A percentile compares a stretch with the other conserved stretches of the same genome.
These are phyloP conservation scores for Deakozyma indianensis DNA, from an alignment of 805 yeast species.

Conservation along the genomic window DNA sequence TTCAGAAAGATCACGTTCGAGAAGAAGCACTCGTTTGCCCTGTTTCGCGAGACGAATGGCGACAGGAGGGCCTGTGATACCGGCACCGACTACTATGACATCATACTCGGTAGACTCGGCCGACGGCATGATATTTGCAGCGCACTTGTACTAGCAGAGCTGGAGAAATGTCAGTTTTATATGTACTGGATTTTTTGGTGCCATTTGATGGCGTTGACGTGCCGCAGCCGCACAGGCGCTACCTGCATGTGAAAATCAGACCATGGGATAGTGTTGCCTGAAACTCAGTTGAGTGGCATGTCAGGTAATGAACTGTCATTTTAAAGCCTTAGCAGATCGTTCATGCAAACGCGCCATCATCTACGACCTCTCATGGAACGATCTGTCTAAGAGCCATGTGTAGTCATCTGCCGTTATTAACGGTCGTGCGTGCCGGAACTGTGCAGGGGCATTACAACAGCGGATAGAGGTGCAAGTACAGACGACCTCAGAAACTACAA, in stretches of 20 bases:
- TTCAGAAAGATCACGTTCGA: conserved; percentile 79
- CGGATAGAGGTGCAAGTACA: no score
- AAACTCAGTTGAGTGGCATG: background rate
- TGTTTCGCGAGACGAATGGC: conserved; percentile 84
- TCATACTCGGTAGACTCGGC: conserved; percentile 35
- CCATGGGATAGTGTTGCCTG: background rate
- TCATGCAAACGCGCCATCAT: no score
- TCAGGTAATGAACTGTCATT: no score
- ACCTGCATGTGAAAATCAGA: background rate
- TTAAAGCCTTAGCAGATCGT: no score
- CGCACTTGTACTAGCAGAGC: background rate
- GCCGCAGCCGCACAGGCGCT: background rate
- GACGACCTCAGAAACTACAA: no score
- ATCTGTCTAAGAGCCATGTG: no score
- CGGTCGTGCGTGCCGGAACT: no score
- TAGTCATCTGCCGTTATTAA: no score
- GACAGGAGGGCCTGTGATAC: conserved; percentile 87
- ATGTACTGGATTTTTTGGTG: no score
- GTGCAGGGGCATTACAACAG: no score
- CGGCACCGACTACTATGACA: conserved; percentile 94
- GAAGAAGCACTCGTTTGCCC: conserved; percentile 64
- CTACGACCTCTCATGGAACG: no score
- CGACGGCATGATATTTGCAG: background rate
- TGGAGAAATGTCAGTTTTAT: background rate
- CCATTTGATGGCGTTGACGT: background rate